phyloP scores from a whole-genome alignment of 106 monocot species.

The Narthecium ossifragum region DNA sequence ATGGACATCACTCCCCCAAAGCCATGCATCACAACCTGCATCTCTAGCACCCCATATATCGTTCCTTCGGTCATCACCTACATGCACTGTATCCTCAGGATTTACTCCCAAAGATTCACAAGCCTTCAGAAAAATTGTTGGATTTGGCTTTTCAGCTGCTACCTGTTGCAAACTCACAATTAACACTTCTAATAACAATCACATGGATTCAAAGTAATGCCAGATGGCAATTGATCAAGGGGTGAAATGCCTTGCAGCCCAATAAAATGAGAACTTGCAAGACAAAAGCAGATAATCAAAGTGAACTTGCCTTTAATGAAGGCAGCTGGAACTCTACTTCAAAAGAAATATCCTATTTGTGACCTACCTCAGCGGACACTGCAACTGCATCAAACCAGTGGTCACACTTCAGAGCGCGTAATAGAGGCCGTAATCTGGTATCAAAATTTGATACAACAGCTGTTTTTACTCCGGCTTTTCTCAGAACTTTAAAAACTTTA shows the following conservation, averaged over 20 bases:
- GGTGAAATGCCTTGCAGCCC: too few species aligned
- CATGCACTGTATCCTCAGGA: conserved; percentile 93
- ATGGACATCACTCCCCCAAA: conserved; percentile 91
- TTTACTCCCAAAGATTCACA: conserved; percentile 87
- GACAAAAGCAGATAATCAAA: too few species aligned
- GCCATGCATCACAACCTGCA: conserved; percentile 99
- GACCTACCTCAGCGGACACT: conserved; percentile 83
- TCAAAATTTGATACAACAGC: conserved; percentile 98
- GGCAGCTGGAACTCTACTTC: too few species aligned
- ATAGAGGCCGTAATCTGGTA: conserved; percentile 75
- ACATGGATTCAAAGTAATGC: too few species aligned
- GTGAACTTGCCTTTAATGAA: too few species aligned
- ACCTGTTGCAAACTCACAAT: conserved; percentile 62
- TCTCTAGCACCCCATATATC: conserved; percentile 97
- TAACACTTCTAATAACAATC: too few species aligned
- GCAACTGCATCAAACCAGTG: conserved; percentile 96
- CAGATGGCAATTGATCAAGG: too few species aligned
- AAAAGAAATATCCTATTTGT: background rate
- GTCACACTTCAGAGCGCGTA: conserved; percentile 88
- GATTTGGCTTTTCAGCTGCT: conserved; percentile 97
- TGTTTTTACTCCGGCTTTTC: conserved; percentile 69
- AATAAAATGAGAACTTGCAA: too few species aligned
- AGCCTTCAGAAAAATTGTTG: conserved; percentile 92
- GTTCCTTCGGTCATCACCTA: conserved; percentile 95
- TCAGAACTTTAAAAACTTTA: conserved; percentile 77